Evolutionary conservation across 768 basidiomycete genomes (phyloP), one percentile per base, ranked within the genome.

Genomic region (Lactarius pseudohatsudake): DNA sequence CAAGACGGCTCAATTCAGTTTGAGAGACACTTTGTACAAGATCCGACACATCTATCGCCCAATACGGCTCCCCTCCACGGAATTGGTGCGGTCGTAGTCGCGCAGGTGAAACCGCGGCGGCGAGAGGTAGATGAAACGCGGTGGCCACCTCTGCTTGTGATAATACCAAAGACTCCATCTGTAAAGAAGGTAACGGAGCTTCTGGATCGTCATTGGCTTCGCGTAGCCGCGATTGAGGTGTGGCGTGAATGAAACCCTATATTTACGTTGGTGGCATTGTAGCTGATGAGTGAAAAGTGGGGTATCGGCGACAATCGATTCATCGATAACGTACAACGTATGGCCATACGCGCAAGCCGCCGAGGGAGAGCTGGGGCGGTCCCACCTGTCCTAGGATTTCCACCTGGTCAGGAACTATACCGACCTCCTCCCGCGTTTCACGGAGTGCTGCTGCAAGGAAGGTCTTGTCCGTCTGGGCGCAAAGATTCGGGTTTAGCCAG

Each of bases 371-470:
- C 73, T 89, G 84, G 1, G 88, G 79, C 4, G 89, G 86, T 11
- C 86, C 85, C 20, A 91, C 77, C 63, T 81, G 75, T 6, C 91
- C 92, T 0, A 92, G 76, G 57, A 91, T 76, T 57, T 92, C 86
- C 26, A 93, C 78, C 68, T 84, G 82, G 41, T 76, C 72, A n/a
- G 86, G 81, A 38, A 75, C 72, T 55, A 92, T 80, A 7, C 88
- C 89, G 56, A 91, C 75, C 74, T 93, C 91, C 73, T 93, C 91
- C 26, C 82, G 77, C 0, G 89, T 88, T 77, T 94, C 91, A 59
- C 91, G 79, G 45, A 92, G 74, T 11, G 90, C 91, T 6, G 86
- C 79, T 54, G 80, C 78, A 26, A 85, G 70, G 47, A 86, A 80
- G 0, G 86, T 85, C 34, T 74, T 61, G 66, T 88, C 85, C 67